Percentiles rank a stretch among this genome's conserved stretches.
Conservation (phyloP, 805 yeast genomes). For the Cyberlindnera xylosilytica region DNA sequence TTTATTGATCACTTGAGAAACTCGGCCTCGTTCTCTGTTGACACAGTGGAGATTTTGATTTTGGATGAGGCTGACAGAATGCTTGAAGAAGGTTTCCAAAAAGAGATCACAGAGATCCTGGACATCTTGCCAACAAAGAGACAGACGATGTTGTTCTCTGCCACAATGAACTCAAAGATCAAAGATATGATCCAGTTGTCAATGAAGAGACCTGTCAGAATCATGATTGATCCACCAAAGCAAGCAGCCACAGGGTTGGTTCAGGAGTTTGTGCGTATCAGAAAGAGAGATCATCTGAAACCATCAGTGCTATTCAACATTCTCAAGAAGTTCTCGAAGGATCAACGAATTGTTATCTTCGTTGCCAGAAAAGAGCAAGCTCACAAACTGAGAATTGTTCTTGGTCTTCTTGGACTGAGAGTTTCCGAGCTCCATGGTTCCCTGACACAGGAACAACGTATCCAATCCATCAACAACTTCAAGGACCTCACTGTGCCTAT, state of each 20-base stretch:
- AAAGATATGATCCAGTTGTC: conserved; percentile 85
- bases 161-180: conserved; percentile 95
- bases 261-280: conserved; percentile 92
- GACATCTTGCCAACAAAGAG: conserved; percentile 84
- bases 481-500: conserved; percentile 81
- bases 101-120: conserved; percentile 87
- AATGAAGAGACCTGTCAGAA: conserved; percentile 84
- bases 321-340: conserved; percentile 61
- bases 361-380: conserved; percentile 91
- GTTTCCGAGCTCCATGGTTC: conserved; percentile 84
- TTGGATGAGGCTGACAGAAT: conserved; percentile 98
- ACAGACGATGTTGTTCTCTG: conserved; percentile 92
- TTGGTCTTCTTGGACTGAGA: conserved; percentile 72
- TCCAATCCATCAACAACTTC: conserved; percentile 77
- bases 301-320: conserved; percentile 79
- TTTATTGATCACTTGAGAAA: conserved; percentile 95
- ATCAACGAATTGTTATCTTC: conserved; percentile 78
- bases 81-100: conserved; percentile 99
- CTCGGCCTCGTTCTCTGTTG: conserved; percentile 89
- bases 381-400: conserved; percentile 72
- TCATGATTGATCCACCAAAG: conserved; percentile 96
- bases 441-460: conserved; percentile 88
- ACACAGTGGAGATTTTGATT: conserved; percentile 86
- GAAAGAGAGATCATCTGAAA: conserved; percentile 81
- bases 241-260: conserved; percentile 86